Base-by-base conservation (phyloP, 2,329 filamentous ascomycete genomes). In the Neofusicoccum sp. region DNA sequence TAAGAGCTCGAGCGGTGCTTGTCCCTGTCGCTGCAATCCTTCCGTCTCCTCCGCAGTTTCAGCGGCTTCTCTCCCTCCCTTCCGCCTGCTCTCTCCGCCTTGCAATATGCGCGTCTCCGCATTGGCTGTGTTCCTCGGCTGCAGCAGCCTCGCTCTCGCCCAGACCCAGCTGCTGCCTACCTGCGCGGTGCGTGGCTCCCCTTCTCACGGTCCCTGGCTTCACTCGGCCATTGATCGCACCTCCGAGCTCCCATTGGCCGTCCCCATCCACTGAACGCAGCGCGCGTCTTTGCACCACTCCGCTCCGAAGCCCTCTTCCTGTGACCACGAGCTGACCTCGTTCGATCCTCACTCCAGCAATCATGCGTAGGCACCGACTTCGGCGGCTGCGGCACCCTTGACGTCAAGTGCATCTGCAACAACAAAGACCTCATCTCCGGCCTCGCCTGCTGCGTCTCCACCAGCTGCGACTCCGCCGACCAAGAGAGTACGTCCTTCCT, bases 371-470 rank as follows among this genome's bases (percentile, higher is more conserved):
- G 73, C 41, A 70, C 64, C 66, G 68, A 68, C 61, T 76, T 77
- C 37, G 76, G 75, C 45, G 72, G 71, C 59, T 81, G 79, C 69
- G 63, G 66, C 43, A 64, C 68, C 5, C 66, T 79, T 64, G 75
- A 80, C 56, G 72, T 79, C 58, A 68, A 71, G 39, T 81, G 79
- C 68, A 78, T 81, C 65, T 81, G 79, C 69, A 67, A 66, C 31
- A 79, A 77, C 70, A 64, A 61, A 2, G 65, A 66, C 3, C 70
- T 77, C 37, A 75, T 81, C 60, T 54, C 64, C 43, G 69, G 67
- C 11, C 68, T 81, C 33, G 74, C 76, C 2, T 80, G 79, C 74
- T 81, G 79, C 66, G 76, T 80, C 41, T 70, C 71, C 56, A 66
- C 67, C 28, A 64, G 65, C 4, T 81, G 79, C 67, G 65, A 65